These are phyloP conservation scores for Picochlorum sp. DNA, from an alignment of 139 green algal species.

Conservation along the genomic window DNA sequence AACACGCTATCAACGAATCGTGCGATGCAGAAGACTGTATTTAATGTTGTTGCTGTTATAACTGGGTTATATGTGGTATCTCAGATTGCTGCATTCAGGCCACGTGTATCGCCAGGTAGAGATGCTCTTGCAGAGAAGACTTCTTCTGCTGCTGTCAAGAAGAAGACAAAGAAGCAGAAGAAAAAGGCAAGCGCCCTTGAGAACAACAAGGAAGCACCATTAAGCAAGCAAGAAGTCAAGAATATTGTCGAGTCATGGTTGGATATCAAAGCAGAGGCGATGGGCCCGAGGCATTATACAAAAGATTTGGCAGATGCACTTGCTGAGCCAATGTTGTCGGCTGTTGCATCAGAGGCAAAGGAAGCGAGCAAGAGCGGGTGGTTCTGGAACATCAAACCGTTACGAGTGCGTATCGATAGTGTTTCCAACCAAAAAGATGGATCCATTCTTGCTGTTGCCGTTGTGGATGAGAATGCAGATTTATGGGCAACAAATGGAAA, in stretches of 20 bases:
- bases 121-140: no score
- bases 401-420: slow-evolving; percentile 8
- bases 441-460: slow-evolving; percentile 12
- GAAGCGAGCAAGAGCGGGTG: slow-evolving; percentile 41
- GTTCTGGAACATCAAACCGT: slow-evolving; percentile 46
- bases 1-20: not conserved
- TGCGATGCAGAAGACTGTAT: not conserved
- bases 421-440: slow-evolving; percentile 4
- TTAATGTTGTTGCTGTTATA: not conserved
- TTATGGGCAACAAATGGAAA: slow-evolving; percentile 24
- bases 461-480: slow-evolving; percentile 24
- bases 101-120: no score
- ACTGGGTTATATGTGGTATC: not conserved
- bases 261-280: slow-evolving; percentile 47
- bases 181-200: not conserved
- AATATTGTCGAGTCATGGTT: slow-evolving; percentile 20
- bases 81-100: slow-evolving; percentile 4
- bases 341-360: slow-evolving; percentile 34
- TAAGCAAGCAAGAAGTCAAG: slow-evolving; percentile 4
- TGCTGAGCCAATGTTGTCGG: slow-evolving; percentile 45
- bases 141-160: not conserved
- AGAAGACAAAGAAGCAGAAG: not conserved
- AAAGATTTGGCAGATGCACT: slow-evolving; percentile 34
- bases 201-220: not conserved
- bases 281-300: slow-evolving; percentile 40